phyloP scores from a whole-genome alignment of 2,329 filamentous ascomycete genomes.

The Trichoderma sp. region DNA sequence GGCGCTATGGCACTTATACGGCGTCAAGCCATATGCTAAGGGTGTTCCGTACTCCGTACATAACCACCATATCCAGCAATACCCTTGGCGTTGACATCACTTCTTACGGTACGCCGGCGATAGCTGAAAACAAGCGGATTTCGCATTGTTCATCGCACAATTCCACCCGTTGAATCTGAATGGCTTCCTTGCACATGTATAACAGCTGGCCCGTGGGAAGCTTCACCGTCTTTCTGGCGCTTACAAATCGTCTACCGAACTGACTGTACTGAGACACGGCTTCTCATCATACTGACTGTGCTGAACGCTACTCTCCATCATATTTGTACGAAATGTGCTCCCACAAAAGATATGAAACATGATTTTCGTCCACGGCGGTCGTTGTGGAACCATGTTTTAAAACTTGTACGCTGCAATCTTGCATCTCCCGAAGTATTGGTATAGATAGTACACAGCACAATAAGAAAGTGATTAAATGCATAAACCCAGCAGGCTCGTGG shows the following conservation, averaged over 20 bases:
- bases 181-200: not conserved
- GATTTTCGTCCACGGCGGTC: not conserved
- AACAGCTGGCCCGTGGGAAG: not conserved
- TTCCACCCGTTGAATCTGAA: not conserved
- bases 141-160: not conserved
- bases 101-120: no score
- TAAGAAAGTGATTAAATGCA: not conserved
- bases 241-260: not conserved
- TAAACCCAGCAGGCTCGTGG: not conserved
- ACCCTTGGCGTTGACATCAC: not conserved
- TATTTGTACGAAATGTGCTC: not conserved
- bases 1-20: not conserved
- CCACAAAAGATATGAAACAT: not conserved
- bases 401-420: not conserved
- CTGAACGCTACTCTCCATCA: not conserved
- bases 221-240: conserved; percentile 2
- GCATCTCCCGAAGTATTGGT: not conserved
- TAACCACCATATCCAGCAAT: not conserved
- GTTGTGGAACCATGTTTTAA: not conserved
- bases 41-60: no score
- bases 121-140: not conserved
- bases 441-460: not conserved
- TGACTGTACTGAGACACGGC: not conserved
- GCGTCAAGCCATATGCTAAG: no score
- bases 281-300: not conserved